A percentile compares a stretch with the other conserved stretches of the same genome.
Conservation (phyloP, 352 stramenopile genomes). For the Phytophthora europaea region DNA sequence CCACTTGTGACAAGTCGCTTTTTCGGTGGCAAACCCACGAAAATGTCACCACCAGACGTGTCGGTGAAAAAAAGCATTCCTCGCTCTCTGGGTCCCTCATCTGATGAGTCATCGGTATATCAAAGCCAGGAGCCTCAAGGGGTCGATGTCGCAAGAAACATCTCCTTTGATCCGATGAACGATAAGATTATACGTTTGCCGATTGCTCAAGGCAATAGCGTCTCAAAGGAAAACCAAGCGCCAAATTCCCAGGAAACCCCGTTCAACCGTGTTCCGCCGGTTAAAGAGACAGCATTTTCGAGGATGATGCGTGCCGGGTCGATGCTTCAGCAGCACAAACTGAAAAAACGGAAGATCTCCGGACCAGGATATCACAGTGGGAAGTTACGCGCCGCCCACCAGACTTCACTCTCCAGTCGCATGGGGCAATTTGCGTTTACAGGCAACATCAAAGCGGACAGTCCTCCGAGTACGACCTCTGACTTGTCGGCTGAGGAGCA, state of each 20-base stretch:
- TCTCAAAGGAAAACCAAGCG: conserved; percentile 59
- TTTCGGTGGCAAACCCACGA: conserved; percentile 42
- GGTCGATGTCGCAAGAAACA: conserved; percentile 57
- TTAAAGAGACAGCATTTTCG: conserved; percentile 83
- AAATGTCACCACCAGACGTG: conserved; percentile 42
- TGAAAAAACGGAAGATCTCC: conserved; percentile 60
- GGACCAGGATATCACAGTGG: conserved; percentile 23
- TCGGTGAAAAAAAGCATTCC: conserved; percentile 35
- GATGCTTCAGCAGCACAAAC: conserved; percentile 57
- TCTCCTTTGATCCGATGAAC: conserved; percentile 66
- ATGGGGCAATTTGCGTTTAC: conserved; percentile 40
- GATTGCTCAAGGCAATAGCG: background rate
- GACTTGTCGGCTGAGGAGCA: conserved; percentile 18
- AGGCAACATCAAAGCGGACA: conserved; percentile 9
- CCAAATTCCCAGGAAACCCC: conserved; percentile 26
- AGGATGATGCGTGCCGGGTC: conserved; percentile 83
- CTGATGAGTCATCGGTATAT: conserved; percentile 28
- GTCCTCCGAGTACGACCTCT: background rate
- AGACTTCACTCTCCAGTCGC: conserved; percentile 25
- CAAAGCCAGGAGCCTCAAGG: conserved; percentile 67
- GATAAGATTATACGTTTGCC: conserved; percentile 22
- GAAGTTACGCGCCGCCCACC: conserved; percentile 8
- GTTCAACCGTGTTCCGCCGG: background rate
- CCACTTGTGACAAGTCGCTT: conserved; percentile 52
- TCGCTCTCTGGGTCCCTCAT: conserved; percentile 11